Base-by-base conservation (phyloP, 176 grass and related monocot species). In the Eragrostis nindensis region DNA sequence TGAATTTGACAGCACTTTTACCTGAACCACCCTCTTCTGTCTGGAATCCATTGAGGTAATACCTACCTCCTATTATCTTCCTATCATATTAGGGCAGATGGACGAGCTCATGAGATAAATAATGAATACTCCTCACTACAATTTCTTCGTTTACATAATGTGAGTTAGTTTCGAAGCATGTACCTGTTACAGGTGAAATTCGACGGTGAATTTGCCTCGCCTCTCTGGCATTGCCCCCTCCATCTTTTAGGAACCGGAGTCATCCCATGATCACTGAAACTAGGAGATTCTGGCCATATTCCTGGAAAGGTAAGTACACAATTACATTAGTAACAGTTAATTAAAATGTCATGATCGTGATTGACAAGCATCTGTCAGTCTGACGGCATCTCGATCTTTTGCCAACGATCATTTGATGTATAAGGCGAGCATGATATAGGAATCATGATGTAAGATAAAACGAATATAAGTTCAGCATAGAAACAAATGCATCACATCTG, bases 251-350 rank as follows among this genome's bases (percentile, higher is more conserved):
- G 93, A 57, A 92, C 62, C 16, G 90, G 87, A 42, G 82, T 19
- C 80, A 90, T 92, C 27, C 85, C 90, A 48, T 86, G 63, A 52
- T 96, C 93, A 49, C 71, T 70, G 73, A 92, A 96, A 49, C 87
- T 96, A 19, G 54, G 82, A 2, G 93, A 92, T 82, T 96, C 90
- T 60, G 93, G 93, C 93, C 93, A 96, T 84, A 96, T 88, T 83
- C 93, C 93, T 96, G 19, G 1, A 45, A 62, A 53, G 82, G 26
- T 46, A 70, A 7, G 25, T 5, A 50, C 15, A 30, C 13, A 29
- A 19, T 42, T 16, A 24, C 42, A 64, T 44, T 30, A 46, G 24
- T 65, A 15, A 52, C 36, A 2, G 48, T 36, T 43, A 21, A 73
- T 5, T 40, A 27, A 66, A 73, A 78, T 25, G 4, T 66, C 19